Conservation (phyloP, 2,329 filamentous ascomycete genomes). For the Nothopassalora personata region DNA sequence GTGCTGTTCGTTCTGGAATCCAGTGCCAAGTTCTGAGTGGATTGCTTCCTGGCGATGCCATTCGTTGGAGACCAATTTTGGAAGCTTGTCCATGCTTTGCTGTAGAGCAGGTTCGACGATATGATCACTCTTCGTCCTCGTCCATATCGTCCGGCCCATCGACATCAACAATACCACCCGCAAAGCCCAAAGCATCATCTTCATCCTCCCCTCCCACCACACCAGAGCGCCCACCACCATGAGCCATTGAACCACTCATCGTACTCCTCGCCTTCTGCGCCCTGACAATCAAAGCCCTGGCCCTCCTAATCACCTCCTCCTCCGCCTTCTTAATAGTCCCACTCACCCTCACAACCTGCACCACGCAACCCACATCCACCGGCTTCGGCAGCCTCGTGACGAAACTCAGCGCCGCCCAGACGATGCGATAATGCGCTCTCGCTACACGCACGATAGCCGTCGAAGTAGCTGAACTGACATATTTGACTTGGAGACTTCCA, state of each 20-base stretch:
- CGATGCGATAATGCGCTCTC: slow-evolving; percentile 74
- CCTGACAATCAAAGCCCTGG: slow-evolving; percentile 64
- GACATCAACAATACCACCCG: slow-evolving; percentile 42
- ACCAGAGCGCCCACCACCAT: background rate
- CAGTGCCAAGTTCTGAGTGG: too few species aligned
- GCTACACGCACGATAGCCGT: slow-evolving; percentile 86
- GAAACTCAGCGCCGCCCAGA: slow-evolving; percentile 85
- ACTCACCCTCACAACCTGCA: slow-evolving; percentile 79
- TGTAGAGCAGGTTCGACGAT: background rate
- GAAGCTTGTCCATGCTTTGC: background rate
- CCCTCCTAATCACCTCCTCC: slow-evolving; percentile 77
- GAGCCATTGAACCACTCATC: background rate
- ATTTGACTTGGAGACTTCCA: slow-evolving; percentile 74
- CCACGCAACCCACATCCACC: slow-evolving; percentile 63
- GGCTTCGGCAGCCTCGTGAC: slow-evolving; percentile 63
- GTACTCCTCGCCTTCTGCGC: slow-evolving; percentile 47
- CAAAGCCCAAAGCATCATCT: slow-evolving; percentile 38
- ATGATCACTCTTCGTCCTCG: slow-evolving; percentile 14
- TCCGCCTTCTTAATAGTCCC: slow-evolving; percentile 91
- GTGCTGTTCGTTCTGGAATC: too few species aligned
- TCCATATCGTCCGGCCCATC: slow-evolving; percentile 46
- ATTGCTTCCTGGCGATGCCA: too few species aligned
- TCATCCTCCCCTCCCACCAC: slow-evolving; percentile 22
- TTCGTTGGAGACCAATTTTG: too few species aligned
- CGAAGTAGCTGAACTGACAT: slow-evolving; percentile 84